Evolutionary conservation across 148 eudicot genomes (phyloP).

Genomic region (Dianthus caryophyllus): DNA sequence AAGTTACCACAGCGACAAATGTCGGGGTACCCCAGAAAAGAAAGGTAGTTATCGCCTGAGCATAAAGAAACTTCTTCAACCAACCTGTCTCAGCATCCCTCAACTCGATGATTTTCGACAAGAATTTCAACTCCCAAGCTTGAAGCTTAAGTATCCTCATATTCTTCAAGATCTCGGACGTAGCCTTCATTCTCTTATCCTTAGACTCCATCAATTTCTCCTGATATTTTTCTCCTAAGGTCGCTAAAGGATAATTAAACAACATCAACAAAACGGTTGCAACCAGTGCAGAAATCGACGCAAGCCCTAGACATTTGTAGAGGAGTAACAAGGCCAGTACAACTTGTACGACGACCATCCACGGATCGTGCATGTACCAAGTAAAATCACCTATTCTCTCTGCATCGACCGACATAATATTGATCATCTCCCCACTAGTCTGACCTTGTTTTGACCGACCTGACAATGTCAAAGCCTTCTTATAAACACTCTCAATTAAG

Average conservation of each 20-base stretch:
- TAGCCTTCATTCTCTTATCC: constrained; percentile 49
- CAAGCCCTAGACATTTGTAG: constrained; percentile 54
- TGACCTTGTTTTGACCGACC: constrained; percentile 55
- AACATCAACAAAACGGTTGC: constrained; percentile 49
- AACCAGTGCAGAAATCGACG: constrained; percentile 45
- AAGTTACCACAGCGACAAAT: constrained; percentile 42
- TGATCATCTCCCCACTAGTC: constrained; percentile 59
- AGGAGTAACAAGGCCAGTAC: constrained; percentile 40
- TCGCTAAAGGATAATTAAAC: constrained; percentile 42
- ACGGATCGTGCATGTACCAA: constrained; percentile 65
- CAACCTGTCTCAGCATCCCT: constrained; percentile 37
- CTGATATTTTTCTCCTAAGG: constrained; percentile 35
- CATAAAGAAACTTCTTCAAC: constrained; percentile 39
- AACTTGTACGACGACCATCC: constrained; percentile 54
- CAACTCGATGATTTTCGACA: constrained; percentile 40
- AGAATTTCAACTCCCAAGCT: constrained; percentile 55
- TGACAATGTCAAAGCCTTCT: constrained; percentile 53
- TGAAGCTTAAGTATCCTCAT: constrained; percentile 57
- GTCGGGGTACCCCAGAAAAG: constrained; percentile 50
- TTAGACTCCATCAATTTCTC: constrained; percentile 40
- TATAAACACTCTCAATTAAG: constrained; percentile 49
- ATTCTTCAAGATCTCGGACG: constrained; percentile 47
- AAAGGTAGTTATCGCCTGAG: constrained; percentile 32
- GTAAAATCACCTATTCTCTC: constrained; percentile 44
- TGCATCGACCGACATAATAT: constrained; percentile 68